Base-by-base conservation (phyloP, 2,329 filamentous ascomycete genomes). In the Botrytis sinoallii region DNA sequence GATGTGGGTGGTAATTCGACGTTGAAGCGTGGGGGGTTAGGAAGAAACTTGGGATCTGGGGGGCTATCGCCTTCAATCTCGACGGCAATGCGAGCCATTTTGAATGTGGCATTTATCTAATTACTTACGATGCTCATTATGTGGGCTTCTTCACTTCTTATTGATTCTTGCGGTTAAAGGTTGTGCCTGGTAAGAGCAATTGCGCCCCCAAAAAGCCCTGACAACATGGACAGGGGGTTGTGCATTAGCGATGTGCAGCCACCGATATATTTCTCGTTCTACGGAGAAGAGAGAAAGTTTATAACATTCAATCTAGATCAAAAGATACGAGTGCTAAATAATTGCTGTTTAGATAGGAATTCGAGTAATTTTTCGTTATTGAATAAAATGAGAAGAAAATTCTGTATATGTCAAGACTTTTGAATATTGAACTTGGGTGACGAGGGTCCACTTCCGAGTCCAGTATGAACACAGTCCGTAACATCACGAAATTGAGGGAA, bases 161-260 rank as follows among this genome's bases (percentile, higher is more conserved):
- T 48, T 35, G 9, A 67, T n/a, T 16, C 5, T 48, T 48, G 35
- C 44, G 65, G 46, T 22, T 68, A 32, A 52, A 38, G 22, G 9
- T 55, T 29, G 25, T 65, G 38, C 35, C 10, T 63, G 22, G 38
- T 18, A 7, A 42, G 32, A 40, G 16, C 18, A n/a, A 46, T 65
- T 65, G 40, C 16, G 38, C 40, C 61, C 60, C 61, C 59, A 65
- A 29, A 22, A 16, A 20, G 61, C 40, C 61, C 40, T 29, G 40
- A 44, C 4, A 40, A 42, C 61, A 20, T 20, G 48, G 16, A 29
- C 29, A 48, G 12, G 35, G 63, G 65, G 65, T 35, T 55, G 44
- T 68, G 25, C 65, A 68, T 68, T 68, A 32, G 42, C 40, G 63
- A 65, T 65, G n/a, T 35, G 35, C 42, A 52, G 44, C 65, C 65